Conservation (phyloP, 768 basidiomycete species). For the Ramaria rubella region DNA sequence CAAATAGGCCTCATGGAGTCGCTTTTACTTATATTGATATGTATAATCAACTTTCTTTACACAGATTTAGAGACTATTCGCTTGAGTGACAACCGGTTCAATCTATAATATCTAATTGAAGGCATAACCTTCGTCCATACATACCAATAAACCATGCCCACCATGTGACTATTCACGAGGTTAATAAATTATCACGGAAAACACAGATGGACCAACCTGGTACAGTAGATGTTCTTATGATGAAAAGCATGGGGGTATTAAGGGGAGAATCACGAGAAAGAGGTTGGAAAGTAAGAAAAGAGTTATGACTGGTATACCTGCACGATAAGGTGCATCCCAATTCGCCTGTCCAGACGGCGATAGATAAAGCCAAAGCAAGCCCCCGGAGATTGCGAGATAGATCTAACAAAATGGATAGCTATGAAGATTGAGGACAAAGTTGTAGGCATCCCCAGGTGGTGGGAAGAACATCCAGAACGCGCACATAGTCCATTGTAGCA, state of each 20-base stretch:
- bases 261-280: slow-evolving; percentile 54
- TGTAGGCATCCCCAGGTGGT: slow-evolving; percentile 69
- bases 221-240: slow-evolving; percentile 56
- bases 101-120: slow-evolving; percentile 37
- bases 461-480: slow-evolving; percentile 46
- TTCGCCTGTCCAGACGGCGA: slow-evolving; percentile 28
- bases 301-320: slow-evolving; percentile 40
- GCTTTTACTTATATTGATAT: too few relatives aligned
- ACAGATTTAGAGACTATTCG: slow-evolving; percentile 54
- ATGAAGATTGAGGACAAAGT: slow-evolving; percentile 50
- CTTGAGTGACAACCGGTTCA: slow-evolving; percentile 44
- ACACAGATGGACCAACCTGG: slow-evolving; percentile 54
- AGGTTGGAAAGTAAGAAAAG: slow-evolving; percentile 61
- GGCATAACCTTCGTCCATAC: slow-evolving; percentile 47
- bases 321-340: slow-evolving; percentile 63
- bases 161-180: slow-evolving; percentile 35
- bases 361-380: slow-evolving; percentile 56
- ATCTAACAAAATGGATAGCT: slow-evolving; percentile 48
- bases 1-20: too few relatives aligned
- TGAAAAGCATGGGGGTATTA: slow-evolving; percentile 52
- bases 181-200: neutral
- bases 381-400: slow-evolving; percentile 53
- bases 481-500: slow-evolving; percentile 56
- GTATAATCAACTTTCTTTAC: slow-evolving; percentile 39
- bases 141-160: slow-evolving; percentile 55